Evolutionary conservation across 2,329 filamentous ascomycete genomes (phyloP).

Genomic region (Pseudogymnoascus sp.): DNA sequence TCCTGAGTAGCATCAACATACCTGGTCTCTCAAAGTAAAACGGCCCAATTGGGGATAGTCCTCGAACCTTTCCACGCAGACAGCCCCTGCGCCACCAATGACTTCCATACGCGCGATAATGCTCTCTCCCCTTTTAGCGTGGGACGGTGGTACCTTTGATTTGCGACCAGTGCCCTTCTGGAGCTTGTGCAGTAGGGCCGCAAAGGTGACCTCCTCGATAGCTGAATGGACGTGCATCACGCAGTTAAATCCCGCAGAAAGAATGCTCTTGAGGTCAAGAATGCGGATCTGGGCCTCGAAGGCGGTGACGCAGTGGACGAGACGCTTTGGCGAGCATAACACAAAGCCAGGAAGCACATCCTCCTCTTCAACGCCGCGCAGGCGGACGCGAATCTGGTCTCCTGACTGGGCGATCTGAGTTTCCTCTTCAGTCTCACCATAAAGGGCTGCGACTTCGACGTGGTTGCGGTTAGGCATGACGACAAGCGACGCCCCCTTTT

Average conservation of each 20-base stretch:
- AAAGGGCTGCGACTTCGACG: conserved; percentile 74
- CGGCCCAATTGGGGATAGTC: conserved; percentile 92
- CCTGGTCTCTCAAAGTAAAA: conserved; percentile 83
- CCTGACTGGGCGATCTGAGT: conserved; percentile 73
- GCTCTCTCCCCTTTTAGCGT: conserved; percentile 70
- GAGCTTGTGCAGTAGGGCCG: conserved; percentile 78
- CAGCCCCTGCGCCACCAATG: conserved; percentile 71
- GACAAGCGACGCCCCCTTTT: conserved; percentile 75
- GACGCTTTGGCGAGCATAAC: conserved; percentile 84
- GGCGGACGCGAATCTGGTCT: conserved; percentile 85
- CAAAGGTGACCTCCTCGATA: conserved; percentile 94
- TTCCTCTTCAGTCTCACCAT: conserved; percentile 95
- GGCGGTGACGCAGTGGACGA: conserved; percentile 78
- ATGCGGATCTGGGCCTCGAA: conserved; percentile 98
- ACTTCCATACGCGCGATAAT: conserved; percentile 91
- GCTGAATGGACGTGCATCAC: conserved; percentile 95
- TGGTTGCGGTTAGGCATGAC: conserved; percentile 94
- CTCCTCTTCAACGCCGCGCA: conserved; percentile 94
- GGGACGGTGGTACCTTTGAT: conserved; percentile 87
- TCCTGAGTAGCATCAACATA: conserved; percentile 34
- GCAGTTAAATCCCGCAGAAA: conserved; percentile 93
- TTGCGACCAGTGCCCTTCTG: conserved; percentile 91
- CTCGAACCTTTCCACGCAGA: conserved; percentile 91
- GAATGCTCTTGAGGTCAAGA: conserved; percentile 86
- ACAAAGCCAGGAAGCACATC: conserved; percentile 94